These are phyloP conservation scores for Naumovozyma castellii DNA, from an alignment of 805 yeast species.

Conservation along the genomic window DNA sequence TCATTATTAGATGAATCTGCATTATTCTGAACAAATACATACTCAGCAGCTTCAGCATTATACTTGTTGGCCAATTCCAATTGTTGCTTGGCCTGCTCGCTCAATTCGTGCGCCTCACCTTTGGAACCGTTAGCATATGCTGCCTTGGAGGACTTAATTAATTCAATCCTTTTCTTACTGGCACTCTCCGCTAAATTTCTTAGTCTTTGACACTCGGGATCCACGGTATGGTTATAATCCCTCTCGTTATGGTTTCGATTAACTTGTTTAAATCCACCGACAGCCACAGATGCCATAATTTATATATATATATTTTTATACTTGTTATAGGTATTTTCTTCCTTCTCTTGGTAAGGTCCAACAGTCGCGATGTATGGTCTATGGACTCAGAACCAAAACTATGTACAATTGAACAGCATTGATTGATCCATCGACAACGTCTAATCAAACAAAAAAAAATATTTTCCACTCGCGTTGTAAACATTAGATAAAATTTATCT, in stretches of 20 bases:
- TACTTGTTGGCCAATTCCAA: slow-evolving; percentile 52
- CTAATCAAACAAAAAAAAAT: too few relatives aligned
- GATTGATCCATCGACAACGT: too few relatives aligned
- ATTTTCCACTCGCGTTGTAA: too few relatives aligned
- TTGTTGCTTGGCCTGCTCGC: slow-evolving; percentile 57
- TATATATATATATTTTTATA: too few relatives aligned
- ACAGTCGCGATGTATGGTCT: background rate
- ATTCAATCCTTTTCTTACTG: slow-evolving; percentile 43
- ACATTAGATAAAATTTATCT: too few relatives aligned
- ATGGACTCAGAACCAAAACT: background rate
- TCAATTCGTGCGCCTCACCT: slow-evolving; percentile 58
- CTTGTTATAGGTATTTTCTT: background rate
- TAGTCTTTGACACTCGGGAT: slow-evolving; percentile 49
- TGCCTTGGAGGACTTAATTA: slow-evolving; percentile 58
- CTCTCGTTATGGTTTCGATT: slow-evolving; percentile 13
- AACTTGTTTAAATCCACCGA: slow-evolving; percentile 5
- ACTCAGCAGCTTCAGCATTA: slow-evolving; percentile 80
- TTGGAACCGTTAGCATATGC: slow-evolving; percentile 74
- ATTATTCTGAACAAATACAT: slow-evolving; percentile 79
- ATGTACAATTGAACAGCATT: too few relatives aligned
- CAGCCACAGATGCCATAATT: slow-evolving; percentile 3
- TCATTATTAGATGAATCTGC: slow-evolving; percentile 78
- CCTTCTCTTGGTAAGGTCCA: too few relatives aligned
- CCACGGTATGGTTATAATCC: slow-evolving; percentile 70
- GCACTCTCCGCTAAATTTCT: slow-evolving; percentile 64